Conservation (phyloP, 2,329 filamentous ascomycete genomes). For the Pezizomycotina sp. region DNA sequence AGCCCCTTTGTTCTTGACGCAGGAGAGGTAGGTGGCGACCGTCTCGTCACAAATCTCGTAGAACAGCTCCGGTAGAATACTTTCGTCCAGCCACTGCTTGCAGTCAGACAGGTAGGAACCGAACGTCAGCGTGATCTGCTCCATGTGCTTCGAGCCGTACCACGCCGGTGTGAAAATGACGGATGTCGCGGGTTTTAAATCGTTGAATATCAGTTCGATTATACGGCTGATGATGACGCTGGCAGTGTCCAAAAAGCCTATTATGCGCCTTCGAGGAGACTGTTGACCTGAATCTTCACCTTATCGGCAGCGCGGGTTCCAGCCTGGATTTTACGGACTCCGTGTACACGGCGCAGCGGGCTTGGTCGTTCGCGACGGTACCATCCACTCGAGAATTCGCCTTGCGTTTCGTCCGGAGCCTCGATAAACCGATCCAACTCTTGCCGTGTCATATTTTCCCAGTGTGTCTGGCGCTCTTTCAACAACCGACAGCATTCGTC, state of each 20-base stretch:
- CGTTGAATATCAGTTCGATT: conserved; percentile 70
- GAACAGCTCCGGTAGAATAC: conserved; percentile 82
- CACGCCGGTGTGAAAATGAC: conserved; percentile 84
- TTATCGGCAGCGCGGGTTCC: conserved; percentile 69
- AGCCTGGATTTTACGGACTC: conserved; percentile 51
- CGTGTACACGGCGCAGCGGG: conserved; percentile 90
- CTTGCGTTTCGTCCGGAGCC: conserved; percentile 25
- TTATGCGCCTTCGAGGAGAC: conserved; percentile 53
- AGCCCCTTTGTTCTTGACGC: conserved; percentile 74
- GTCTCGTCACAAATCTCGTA: conserved; percentile 48
- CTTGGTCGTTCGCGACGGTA: conserved; percentile 95
- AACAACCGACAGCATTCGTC: conserved; percentile 89
- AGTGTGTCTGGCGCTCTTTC: conserved; percentile 63
- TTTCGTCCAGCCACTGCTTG: conserved; percentile 38
- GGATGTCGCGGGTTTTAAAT: conserved; percentile 67
- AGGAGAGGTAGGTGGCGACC: conserved; percentile 65
- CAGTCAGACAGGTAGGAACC: conserved; percentile 77
- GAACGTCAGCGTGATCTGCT: conserved; percentile 84
- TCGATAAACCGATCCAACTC: conserved; percentile 60
- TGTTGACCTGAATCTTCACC: conserved; percentile 65
- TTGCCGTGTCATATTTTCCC: conserved; percentile 76
- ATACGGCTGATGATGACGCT: conserved; percentile 86
- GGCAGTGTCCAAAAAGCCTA: conserved; percentile 87
- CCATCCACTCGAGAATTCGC: conserved; percentile 58
- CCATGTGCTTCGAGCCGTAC: conserved; percentile 77